Base-by-base conservation (phyloP, 1,139 yeast genomes). In the Kodamaea suecica region DNA sequence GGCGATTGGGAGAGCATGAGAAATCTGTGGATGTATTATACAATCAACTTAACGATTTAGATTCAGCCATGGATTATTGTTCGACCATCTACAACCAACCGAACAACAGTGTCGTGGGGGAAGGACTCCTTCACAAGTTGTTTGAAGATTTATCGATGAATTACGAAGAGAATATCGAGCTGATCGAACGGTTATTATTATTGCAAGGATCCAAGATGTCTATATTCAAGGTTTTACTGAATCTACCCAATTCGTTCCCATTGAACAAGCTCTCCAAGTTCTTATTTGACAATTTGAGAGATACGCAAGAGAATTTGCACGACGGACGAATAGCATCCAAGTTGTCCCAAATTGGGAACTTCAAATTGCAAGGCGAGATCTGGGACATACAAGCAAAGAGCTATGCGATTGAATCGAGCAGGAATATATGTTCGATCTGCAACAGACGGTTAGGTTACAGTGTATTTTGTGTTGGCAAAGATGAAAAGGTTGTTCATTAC, bases 11-110 rank as follows among this genome's bases (percentile, higher is more conserved):
- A 1, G 78, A 77, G 38, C 87, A 86, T 49, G 70, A 71, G 10
- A 73, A 77, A 33, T 81, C 90, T 0, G 63, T 92, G 17, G 76
- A 76, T 41, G 75, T 86, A 2, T 67, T 80, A 30, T 78, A 76
- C 37, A 70, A 72, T 38, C 78, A 80, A 28, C 57, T 87, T 31
- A 61, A 73, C 10, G 84, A 83, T 49, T 70, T 76, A 37, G 61
- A 62, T 16, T 64, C 66, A 12, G 84, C 95, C 0, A 71, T 83
- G 43, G 57, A 63, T 31, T 80, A 85, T 51, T 79, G 94, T 45
- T 57, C 76, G 1, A 70, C 69, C 4, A 59, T 83, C 1, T 78
- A 72, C 41, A 50, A 43, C 23, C 52, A 49, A 25, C 59, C 70
- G 0, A 52, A 57, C 10, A 63, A 70, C 32, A 42, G 54, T n/a